Base-by-base conservation (phyloP, 768 basidiomycete species). In the Leccinellum albellum region DNA sequence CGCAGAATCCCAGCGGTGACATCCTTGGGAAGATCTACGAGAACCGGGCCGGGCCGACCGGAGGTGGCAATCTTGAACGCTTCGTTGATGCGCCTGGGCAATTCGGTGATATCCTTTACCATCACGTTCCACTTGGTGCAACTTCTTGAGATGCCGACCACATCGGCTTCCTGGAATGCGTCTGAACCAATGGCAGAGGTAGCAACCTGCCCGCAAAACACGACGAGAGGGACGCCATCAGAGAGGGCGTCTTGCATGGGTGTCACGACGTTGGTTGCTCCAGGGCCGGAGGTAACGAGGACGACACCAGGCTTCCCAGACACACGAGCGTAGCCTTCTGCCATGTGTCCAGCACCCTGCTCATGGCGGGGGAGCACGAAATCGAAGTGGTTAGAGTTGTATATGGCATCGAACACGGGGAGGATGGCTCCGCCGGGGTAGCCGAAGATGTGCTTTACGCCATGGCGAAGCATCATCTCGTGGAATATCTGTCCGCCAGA, bases 81-180 rank as follows among this genome's bases (percentile, higher is more conserved):
- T 73, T 99, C 97, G 70, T 98, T 98, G 70, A 98, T 96, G 57
- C 97, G 82, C 44, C 96, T 79, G 14, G 97, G 97, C 3, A 98
- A 81, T 73, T 98, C 97, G 13, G 90, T 73, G 58, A 98, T 92
- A 68, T 95, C 95, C 74, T 98, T 98, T 51, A 98, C 92, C 94
- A 98, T 96, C 59, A 99, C 96, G 70, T 99, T 98, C 97, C 97
- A 98, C 73, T 98, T 99, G 24, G 97, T 98, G 77, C 97, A 99
- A 65, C 88, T 87, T 51, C 96, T 82, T 29, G 95, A 97, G 73
- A 98, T 99, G 50, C 97, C 97, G 55, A 99, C 80, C 50, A 98
- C 75, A 71, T 99, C 97, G 40, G 97, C 97, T 75, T 99, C 97
- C 71, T 99, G 97, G 83, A 99, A 99, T 1, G 93, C 92, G 69